A percentile compares a stretch with the other conserved stretches of the same genome.
These are phyloP conservation scores for Thielaviopsis punctulata DNA, from an alignment of 2,329 filamentous ascomycete genomes.

Conservation along the genomic window DNA sequence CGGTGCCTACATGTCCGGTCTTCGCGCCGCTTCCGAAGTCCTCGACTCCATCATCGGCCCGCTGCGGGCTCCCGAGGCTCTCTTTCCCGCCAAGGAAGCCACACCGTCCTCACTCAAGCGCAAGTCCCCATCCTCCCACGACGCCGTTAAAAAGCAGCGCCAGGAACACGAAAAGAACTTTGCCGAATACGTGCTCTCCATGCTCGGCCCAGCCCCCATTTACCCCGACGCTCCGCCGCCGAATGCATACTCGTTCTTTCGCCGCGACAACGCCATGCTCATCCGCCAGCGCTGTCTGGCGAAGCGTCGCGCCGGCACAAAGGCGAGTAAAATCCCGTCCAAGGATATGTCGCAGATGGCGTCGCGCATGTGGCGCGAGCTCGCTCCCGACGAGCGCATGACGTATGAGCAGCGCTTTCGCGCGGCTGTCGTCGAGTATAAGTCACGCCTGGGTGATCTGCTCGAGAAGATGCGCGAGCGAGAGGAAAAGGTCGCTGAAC, in stretches of 20 bases:
- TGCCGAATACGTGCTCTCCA: slow-evolving; percentile 31
- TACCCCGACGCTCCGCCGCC: slow-evolving; percentile 57
- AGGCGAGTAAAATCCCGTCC: slow-evolving; percentile 4
- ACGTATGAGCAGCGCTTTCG: slow-evolving; percentile 51
- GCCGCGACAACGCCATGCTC: slow-evolving; percentile 56
- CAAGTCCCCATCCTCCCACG: slow-evolving; percentile 23
- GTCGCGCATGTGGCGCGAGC: slow-evolving; percentile 79
- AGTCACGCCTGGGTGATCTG: slow-evolving; percentile 19
- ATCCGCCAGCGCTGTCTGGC: slow-evolving; percentile 43
- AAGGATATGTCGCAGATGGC: slow-evolving; percentile 33
- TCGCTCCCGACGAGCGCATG: slow-evolving; percentile 60
- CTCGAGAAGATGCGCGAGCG: slow-evolving; percentile 41
- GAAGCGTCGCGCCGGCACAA: slow-evolving; percentile 1
- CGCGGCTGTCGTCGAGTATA: slow-evolving; percentile 39
- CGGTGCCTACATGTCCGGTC: slow-evolving; percentile 83
- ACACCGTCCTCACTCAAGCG: slow-evolving; percentile 31
- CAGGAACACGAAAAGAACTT: slow-evolving; percentile 40
- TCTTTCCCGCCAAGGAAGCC: slow-evolving; percentile 50
- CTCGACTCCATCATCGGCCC: slow-evolving; percentile 66
- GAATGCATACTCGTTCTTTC: slow-evolving; percentile 82
- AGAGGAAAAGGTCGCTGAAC: slow-evolving; percentile 47
- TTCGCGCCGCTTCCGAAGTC: slow-evolving; percentile 77
- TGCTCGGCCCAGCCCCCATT: slow-evolving; percentile 57
- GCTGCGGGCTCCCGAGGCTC: slow-evolving; percentile 56
- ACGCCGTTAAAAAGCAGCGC: slow-evolving; percentile 24